These are phyloP conservation scores for Colletotrichum sp. DNA, from an alignment of 2,329 filamentous ascomycete genomes.

Conservation along the genomic window DNA sequence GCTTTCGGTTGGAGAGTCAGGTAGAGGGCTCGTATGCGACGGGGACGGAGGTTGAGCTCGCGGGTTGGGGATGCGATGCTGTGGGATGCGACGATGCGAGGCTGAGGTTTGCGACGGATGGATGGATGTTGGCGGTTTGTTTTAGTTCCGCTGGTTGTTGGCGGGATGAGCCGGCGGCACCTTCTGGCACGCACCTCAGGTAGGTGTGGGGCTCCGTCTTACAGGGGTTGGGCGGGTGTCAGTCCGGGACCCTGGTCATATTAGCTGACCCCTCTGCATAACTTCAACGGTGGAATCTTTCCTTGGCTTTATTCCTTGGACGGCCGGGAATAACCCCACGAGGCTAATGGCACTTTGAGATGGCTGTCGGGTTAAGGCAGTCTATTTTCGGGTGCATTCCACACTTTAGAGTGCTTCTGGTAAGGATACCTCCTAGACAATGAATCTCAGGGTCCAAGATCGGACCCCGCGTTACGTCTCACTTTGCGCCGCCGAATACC, in stretches of 20 bases:
- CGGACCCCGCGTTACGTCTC: background rate
- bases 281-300: background rate
- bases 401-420: background rate
- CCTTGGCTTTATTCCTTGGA: background rate
- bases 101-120: background rate
- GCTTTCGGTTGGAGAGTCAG: background rate
- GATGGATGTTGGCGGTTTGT: background rate
- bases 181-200: background rate
- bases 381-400: background rate
- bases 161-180: constrained; percentile 15
- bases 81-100: background rate
- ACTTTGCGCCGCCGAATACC: constrained; percentile 17
- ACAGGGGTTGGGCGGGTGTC: background rate
- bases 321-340: background rate
- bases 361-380: background rate
- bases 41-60: background rate
- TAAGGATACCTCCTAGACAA: background rate
- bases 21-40: too few relatives aligned
- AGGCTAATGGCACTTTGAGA: background rate
- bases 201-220: background rate
- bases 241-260: constrained; percentile 1
- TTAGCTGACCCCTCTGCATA: background rate
- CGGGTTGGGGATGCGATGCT: background rate
- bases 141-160: background rate
- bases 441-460: background rate